phyloP scores from a whole-genome alignment of 2,329 filamentous ascomycete genomes.

The Microdochium paspali region DNA sequence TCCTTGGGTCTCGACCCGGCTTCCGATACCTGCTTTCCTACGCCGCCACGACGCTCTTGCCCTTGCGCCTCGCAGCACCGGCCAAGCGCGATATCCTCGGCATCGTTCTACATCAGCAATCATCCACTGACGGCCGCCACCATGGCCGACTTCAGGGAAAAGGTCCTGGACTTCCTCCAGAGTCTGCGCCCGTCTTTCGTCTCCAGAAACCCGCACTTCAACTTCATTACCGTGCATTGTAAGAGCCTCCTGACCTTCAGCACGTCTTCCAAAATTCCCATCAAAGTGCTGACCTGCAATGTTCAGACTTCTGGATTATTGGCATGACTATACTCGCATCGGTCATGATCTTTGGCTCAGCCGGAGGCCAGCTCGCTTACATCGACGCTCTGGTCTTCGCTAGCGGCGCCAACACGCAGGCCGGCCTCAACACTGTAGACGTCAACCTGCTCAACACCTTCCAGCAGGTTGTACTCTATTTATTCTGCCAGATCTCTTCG shows the following conservation, averaged over 20 bases:
- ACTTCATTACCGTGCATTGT: constrained; percentile 78
- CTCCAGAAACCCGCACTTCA: constrained; percentile 58
- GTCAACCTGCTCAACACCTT: constrained; percentile 60
- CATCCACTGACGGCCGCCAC: not conserved
- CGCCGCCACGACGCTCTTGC: not conserved
- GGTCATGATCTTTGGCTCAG: constrained; percentile 60
- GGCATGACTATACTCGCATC: constrained; percentile 64
- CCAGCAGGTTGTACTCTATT: constrained; percentile 64
- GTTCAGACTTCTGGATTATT: constrained; percentile 70
- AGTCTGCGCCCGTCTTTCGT: constrained; percentile 46
- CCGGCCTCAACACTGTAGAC: constrained; percentile 76
- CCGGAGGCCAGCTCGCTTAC: constrained; percentile 54
- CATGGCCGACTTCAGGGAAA: not conserved
- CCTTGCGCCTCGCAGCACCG: not conserved
- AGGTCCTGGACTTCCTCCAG: constrained; percentile 31
- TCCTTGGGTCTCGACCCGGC: not conserved
- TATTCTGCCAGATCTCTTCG: constrained; percentile 65
- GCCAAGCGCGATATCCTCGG: too few species aligned
- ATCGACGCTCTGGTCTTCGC: constrained; percentile 86
- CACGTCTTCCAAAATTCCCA: not conserved
- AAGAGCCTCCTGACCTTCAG: constrained; percentile 21
- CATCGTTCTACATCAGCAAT: not conserved
- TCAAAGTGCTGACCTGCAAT: not conserved
- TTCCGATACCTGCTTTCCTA: not conserved
- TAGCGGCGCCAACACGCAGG: constrained; percentile 82